Evolutionary conservation across 352 stramenopile species (phyloP).

Genomic region (Bremia lactucae): DNA sequence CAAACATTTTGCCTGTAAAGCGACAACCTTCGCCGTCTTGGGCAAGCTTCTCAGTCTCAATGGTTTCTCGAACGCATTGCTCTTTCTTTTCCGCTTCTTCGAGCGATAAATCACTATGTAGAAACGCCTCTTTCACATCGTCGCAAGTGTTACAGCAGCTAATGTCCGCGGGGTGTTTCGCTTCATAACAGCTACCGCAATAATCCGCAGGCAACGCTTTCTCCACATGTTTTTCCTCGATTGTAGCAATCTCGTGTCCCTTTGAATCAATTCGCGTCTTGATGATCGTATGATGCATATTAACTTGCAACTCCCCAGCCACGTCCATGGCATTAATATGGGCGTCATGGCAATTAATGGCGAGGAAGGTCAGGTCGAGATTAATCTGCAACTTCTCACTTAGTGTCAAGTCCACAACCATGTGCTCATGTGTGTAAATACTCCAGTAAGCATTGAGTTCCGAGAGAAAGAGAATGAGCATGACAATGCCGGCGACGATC

Average conservation of each 20-base stretch:
- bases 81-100: constrained; percentile 71
- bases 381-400: constrained; percentile 94
- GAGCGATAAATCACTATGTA: constrained; percentile 54
- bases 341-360: constrained; percentile 93
- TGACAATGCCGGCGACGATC: constrained; percentile 8
- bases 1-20: constrained; percentile 71
- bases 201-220: constrained; percentile 74
- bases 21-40: constrained; percentile 74
- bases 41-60: constrained; percentile 51
- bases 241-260: constrained; percentile 41
- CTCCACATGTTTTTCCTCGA: constrained; percentile 16
- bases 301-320: constrained; percentile 94
- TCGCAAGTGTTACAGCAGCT: constrained; percentile 80
- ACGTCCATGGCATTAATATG: constrained; percentile 99
- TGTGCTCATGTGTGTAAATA: constrained; percentile 85
- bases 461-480: constrained; percentile 30
- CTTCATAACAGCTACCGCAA: constrained; percentile 93
- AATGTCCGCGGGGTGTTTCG: constrained; percentile 50
- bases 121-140: constrained; percentile 77
- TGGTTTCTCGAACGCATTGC: constrained; percentile 62
- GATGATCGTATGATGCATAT: constrained; percentile 92
- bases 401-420: constrained; percentile 92
- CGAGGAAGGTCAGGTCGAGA: constrained; percentile 96
- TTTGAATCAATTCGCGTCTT: constrained; percentile 85
- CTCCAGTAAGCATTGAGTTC: constrained; percentile 81